These are phyloP conservation scores for Agaricus subrufescens DNA, from an alignment of 768 basidiomycete genomes.

Conservation along the genomic window DNA sequence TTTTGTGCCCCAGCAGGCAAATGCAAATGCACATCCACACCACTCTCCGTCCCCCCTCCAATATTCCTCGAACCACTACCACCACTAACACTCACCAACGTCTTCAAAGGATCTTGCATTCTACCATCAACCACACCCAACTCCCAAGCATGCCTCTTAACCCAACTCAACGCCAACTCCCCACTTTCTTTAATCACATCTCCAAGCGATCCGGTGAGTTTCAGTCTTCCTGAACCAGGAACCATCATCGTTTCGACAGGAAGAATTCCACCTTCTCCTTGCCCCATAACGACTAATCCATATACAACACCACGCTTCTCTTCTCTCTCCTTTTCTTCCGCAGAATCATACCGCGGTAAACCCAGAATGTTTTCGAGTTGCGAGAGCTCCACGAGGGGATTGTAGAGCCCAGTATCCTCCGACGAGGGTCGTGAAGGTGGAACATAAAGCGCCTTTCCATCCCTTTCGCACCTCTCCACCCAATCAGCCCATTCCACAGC, in stretches of 20 bases:
- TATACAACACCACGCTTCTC: slow-evolving; percentile 75
- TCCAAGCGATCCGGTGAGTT: slow-evolving; percentile 80
- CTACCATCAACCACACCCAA: slow-evolving; percentile 69
- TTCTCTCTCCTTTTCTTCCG: slow-evolving; percentile 71
- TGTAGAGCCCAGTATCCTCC: slow-evolving; percentile 39
- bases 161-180: slow-evolving; percentile 89
- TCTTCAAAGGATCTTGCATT: slow-evolving; percentile 70
- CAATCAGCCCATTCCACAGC: slow-evolving; percentile 88
- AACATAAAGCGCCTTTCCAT: slow-evolving; percentile 8
- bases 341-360: slow-evolving; percentile 67
- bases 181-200: slow-evolving; percentile 90
- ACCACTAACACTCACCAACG: slow-evolving; percentile 13
- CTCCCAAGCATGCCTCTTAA: slow-evolving; percentile 80
- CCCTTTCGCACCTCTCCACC: slow-evolving; percentile 35
- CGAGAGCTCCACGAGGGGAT: slow-evolving; percentile 51
- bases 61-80: slow-evolving; percentile 21
- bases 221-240: slow-evolving; percentile 70
- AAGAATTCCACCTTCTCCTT: slow-evolving; percentile 80
- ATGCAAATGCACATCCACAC: slow-evolving; percentile 84
- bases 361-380: slow-evolving; percentile 87
- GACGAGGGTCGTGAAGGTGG: background rate
- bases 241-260: slow-evolving; percentile 81
- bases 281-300: slow-evolving; percentile 83
- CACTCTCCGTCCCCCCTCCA: slow-evolving; percentile 24
- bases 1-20: slow-evolving; percentile 87